Evolutionary conservation across 2,329 filamentous ascomycete genomes (phyloP).

Genomic region (Penicillium sp.): DNA sequence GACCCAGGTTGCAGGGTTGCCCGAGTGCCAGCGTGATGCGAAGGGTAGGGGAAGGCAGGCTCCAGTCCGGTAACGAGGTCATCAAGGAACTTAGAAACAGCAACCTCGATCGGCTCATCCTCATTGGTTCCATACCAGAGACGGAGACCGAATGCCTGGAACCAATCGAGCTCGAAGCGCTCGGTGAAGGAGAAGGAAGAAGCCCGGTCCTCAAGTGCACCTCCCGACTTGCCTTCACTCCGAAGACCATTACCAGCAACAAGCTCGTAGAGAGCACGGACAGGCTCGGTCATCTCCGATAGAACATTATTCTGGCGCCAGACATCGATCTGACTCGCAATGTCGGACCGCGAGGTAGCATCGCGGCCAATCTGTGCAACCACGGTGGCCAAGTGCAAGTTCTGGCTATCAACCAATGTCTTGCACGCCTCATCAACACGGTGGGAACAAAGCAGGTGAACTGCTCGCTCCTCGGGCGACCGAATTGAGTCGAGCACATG

Average conservation of each 20-base stretch:
- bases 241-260: conserved; percentile 85
- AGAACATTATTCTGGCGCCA: conserved; percentile 85
- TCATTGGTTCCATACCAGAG: conserved; percentile 83
- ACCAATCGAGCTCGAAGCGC: conserved; percentile 88
- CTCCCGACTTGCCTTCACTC: conserved; percentile 75
- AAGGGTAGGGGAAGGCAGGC: conserved; percentile 70
- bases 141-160: conserved; percentile 87
- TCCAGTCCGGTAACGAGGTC: conserved; percentile 76
- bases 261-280: conserved; percentile 88
- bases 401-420: conserved; percentile 73
- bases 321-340: conserved; percentile 78
- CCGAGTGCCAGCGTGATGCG: conserved; percentile 68
- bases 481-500: conserved; percentile 68
- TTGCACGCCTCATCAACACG: conserved; percentile 83
- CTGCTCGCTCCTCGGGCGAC: conserved; percentile 79
- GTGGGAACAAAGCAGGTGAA: conserved; percentile 79
- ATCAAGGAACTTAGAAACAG: conserved; percentile 73
- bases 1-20: conserved; percentile 66
- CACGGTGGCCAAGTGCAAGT: conserved; percentile 84
- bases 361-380: conserved; percentile 81
- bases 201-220: conserved; percentile 78
- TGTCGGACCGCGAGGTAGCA: conserved; percentile 71
- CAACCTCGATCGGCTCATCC: conserved; percentile 72
- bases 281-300: conserved; percentile 82
- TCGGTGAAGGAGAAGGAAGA: conserved; percentile 81